phyloP scores from a whole-genome alignment of 208 protist genomes.

The Leishmania tropica region DNA sequence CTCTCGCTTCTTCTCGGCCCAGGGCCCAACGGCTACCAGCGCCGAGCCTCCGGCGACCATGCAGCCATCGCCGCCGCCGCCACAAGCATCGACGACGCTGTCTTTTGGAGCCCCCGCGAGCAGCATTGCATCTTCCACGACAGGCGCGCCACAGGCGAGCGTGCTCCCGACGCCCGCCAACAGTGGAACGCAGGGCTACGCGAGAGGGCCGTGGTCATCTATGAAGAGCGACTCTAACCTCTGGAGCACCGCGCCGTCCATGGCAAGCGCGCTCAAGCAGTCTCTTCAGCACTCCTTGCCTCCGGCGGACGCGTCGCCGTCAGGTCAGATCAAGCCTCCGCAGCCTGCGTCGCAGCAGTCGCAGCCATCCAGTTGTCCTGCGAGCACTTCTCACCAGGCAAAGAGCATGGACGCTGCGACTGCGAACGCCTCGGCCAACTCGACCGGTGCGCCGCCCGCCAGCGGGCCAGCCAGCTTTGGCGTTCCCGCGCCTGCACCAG shows the following conservation, averaged over 20 bases:
- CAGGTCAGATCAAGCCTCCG: neutral
- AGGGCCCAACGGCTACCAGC: neutral
- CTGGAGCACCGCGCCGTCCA: constrained; percentile 32
- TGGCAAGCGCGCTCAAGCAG: constrained; percentile 36
- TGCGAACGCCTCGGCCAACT: neutral
- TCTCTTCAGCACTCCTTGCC: constrained; percentile 27
- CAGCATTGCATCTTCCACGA: constrained; percentile 1
- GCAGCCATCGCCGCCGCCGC: neutral
- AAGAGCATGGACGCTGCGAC: neutral
- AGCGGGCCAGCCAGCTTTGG: neutral
- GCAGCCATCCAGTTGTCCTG: neutral
- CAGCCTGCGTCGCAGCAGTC: constrained; percentile 6
- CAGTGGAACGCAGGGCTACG: constrained; percentile 24
- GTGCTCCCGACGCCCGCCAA: constrained; percentile 23
- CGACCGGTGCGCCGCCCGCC: neutral
- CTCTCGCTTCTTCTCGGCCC: constrained; percentile 60
- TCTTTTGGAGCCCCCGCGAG: neutral
- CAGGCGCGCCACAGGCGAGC: constrained; percentile 9
- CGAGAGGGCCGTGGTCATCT: constrained; percentile 24
- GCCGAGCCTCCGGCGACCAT: constrained; percentile 5
- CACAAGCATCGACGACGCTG: neutral
- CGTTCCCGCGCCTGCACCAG: neutral
- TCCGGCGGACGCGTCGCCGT: constrained; percentile 1
- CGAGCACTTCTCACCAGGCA: neutral
- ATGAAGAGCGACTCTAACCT: constrained; percentile 38